phyloP scores from a whole-genome alignment of 1,284 basidiomycete genomes.

The Cryptococcus deneoformans region DNA sequence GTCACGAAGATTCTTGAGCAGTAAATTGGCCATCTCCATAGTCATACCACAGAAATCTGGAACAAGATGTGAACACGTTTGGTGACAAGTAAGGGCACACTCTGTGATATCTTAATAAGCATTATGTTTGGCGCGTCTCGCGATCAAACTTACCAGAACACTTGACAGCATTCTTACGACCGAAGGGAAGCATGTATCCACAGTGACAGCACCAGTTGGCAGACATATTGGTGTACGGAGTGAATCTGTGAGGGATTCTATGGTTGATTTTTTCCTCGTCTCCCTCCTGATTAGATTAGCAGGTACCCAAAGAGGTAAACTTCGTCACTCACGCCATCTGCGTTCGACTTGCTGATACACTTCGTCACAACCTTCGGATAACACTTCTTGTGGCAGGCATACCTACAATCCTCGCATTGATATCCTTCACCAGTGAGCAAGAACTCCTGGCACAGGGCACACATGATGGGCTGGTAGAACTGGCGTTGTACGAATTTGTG shows the following conservation, averaged over 20 bases:
- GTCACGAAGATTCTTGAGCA: slow-evolving; percentile 79
- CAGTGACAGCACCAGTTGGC: slow-evolving; percentile 99
- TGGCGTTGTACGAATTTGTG: slow-evolving; percentile 97
- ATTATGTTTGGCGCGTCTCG: background rate
- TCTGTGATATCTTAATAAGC: slow-evolving; percentile 53
- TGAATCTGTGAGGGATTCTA: slow-evolving; percentile 98
- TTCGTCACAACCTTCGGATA: slow-evolving; percentile 99
- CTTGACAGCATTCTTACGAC: slow-evolving; percentile 92
- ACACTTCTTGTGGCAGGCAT: slow-evolving; percentile 99
- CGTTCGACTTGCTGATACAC: slow-evolving; percentile 96
- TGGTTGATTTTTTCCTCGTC: slow-evolving; percentile 99
- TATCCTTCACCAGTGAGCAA: slow-evolving; percentile 95
- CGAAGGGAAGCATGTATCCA: slow-evolving; percentile 95
- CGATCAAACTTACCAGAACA: slow-evolving; percentile 59
- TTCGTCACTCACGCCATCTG: slow-evolving; percentile 63
- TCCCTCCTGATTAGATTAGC: slow-evolving; percentile 62
- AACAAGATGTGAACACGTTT: slow-evolving; percentile 95
- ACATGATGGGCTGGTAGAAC: slow-evolving; percentile 98
- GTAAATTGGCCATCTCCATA: slow-evolving; percentile 97
- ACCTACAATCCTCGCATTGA: slow-evolving; percentile 99
- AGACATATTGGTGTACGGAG: slow-evolving; percentile 93
- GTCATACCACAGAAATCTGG: slow-evolving; percentile 99
- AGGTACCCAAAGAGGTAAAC: background rate
- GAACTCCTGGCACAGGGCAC: slow-evolving; percentile 97
- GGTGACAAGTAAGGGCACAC: slow-evolving; percentile 95